phyloP scores from a whole-genome alignment of 352 stramenopile species.

The Pythium inflatum region DNA sequence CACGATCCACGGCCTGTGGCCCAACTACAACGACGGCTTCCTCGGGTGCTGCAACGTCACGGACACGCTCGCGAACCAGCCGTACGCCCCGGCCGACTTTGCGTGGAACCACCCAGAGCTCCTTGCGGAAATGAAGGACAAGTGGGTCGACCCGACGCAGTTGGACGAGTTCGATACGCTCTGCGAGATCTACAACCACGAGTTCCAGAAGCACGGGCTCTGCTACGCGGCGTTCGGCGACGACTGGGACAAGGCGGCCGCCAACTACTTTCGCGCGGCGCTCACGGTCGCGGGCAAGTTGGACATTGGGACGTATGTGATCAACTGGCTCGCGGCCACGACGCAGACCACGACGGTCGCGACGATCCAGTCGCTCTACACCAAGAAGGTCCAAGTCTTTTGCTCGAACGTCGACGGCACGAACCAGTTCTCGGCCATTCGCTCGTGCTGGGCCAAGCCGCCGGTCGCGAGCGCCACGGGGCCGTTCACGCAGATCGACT shows the following conservation, averaged over 20 bases:
- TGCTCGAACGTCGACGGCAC: slow-evolving; percentile 60
- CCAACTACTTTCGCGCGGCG: too few species aligned
- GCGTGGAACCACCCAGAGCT: too few species aligned
- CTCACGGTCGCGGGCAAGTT: too few species aligned
- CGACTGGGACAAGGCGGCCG: too few species aligned
- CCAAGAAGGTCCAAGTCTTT: slow-evolving; percentile 63
- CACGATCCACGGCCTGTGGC: too few species aligned
- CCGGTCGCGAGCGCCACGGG: slow-evolving; percentile 35
- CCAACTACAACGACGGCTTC: too few species aligned
- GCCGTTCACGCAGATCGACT: slow-evolving; percentile 57
- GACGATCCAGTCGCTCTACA: slow-evolving; percentile 47
- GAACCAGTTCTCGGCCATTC: slow-evolving; percentile 72
- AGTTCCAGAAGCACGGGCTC: slow-evolving; percentile 84
- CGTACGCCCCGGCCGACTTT: too few species aligned
- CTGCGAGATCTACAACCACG: slow-evolving; percentile 84
- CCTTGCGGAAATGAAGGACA: slow-evolving; percentile 64
- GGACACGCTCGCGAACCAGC: too few species aligned
- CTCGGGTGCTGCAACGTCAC: too few species aligned
- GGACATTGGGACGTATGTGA: too few species aligned
- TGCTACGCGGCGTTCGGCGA: too few species aligned
- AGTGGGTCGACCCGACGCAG: slow-evolving; percentile 76
- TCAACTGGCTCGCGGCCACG: too few species aligned
- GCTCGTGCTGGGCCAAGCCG: slow-evolving; percentile 57
- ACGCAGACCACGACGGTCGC: slow-evolving; percentile 23
- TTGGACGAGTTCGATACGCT: slow-evolving; percentile 56